phyloP scores from a whole-genome alignment of 2,329 filamentous ascomycete species.

The Fusarium globosum region DNA sequence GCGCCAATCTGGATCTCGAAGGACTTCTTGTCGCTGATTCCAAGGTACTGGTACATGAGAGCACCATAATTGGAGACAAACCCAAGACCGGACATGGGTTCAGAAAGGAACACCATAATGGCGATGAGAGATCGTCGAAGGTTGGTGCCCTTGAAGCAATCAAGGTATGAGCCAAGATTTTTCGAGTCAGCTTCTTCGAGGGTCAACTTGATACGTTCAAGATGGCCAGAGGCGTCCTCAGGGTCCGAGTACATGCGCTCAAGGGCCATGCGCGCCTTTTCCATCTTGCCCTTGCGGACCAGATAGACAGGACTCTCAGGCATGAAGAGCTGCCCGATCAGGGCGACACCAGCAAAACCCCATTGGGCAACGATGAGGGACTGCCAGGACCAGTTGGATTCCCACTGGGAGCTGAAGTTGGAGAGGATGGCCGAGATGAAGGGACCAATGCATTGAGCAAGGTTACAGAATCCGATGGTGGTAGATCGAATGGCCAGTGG shows the following conservation, averaged over 20 bases:
- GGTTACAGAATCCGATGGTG: constrained; percentile 51
- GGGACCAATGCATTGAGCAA: constrained; percentile 54
- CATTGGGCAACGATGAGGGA: constrained; percentile 55
- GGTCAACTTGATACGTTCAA: constrained; percentile 60
- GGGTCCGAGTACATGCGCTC: constrained; percentile 58
- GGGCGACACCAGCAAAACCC: constrained; percentile 52
- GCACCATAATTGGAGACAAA: constrained; percentile 57
- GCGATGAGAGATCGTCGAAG: constrained; percentile 56
- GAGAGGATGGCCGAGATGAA: constrained; percentile 53
- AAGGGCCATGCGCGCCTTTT: constrained; percentile 45
- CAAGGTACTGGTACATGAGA: constrained; percentile 48
- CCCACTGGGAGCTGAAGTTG: constrained; percentile 51
- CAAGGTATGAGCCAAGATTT: constrained; percentile 51
- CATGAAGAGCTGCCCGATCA: constrained; percentile 51
- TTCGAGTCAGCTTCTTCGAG: constrained; percentile 54
- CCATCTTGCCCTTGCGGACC: constrained; percentile 53
- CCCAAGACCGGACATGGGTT: constrained; percentile 58
- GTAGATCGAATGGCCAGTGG: constrained; percentile 53
- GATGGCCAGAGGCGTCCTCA: constrained; percentile 50
- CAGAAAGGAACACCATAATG: constrained; percentile 55
- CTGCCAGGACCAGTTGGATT: constrained; percentile 55
- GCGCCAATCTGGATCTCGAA: constrained; percentile 46
- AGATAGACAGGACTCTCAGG: constrained; percentile 64
- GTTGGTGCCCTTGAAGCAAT: constrained; percentile 58
- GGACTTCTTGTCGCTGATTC: constrained; percentile 43